Evolutionary conservation across 2,329 filamentous ascomycete species (phyloP).

Genomic region (Aspergillus jensenii): DNA sequence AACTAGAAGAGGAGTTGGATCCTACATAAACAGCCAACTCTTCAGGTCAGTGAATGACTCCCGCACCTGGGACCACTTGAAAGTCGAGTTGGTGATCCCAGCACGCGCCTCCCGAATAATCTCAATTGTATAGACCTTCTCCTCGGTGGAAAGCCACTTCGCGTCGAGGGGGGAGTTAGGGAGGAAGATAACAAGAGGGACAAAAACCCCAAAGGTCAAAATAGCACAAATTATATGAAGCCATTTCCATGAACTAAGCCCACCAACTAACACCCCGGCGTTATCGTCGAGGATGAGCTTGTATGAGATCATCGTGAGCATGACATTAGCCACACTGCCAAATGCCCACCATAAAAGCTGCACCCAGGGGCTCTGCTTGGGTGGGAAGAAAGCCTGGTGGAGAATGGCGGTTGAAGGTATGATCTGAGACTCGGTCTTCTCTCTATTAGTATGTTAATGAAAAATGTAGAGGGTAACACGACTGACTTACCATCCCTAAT

Average conservation of each 20-base stretch:
- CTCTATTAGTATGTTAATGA: background rate
- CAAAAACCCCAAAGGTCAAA: background rate
- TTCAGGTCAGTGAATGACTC: background rate
- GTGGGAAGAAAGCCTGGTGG: background rate
- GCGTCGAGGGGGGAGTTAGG: background rate
- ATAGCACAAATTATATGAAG: background rate
- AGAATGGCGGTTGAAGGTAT: background rate
- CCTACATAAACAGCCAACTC: background rate
- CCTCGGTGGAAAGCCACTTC: background rate
- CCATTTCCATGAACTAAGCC: background rate
- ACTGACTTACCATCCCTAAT: background rate
- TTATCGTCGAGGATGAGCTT: background rate
- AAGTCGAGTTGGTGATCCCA: background rate
- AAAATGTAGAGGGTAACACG: too few species aligned
- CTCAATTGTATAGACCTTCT: background rate
- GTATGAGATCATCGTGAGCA: background rate
- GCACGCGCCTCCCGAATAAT: background rate
- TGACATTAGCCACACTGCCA: background rate
- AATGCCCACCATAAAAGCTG: background rate
- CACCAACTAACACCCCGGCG: background rate
- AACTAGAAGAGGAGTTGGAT: too few species aligned
- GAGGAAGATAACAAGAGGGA: background rate
- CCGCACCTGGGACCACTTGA: background rate
- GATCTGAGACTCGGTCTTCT: background rate
- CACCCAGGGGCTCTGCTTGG: background rate